Evolutionary conservation across 352 stramenopile genomes (phyloP).

Genomic region (Blastocystis hominis): DNA sequence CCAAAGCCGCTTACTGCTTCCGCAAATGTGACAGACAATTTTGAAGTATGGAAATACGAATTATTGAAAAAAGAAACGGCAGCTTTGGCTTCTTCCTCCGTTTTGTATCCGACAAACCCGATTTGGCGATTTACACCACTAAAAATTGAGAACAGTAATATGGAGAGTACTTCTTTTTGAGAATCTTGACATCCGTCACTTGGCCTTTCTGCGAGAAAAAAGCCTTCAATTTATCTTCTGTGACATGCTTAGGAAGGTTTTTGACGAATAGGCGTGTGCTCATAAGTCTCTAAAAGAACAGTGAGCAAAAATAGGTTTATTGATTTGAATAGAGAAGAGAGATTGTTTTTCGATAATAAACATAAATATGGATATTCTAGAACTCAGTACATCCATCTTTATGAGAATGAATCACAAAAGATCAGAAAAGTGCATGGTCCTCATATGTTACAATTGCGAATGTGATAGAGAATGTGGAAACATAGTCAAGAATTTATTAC

Average conservation of each 20-base stretch:
- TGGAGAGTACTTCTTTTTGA: conserved; percentile 60
- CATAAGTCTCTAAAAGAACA: neutral
- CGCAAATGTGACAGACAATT: conserved; percentile 73
- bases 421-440: neutral
- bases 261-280: conserved; percentile 61
- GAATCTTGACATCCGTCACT: conserved; percentile 63
- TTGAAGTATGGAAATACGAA: conserved; percentile 79
- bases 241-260: conserved; percentile 62
- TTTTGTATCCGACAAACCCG: conserved; percentile 71
- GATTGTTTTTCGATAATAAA: neutral
- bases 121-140: conserved; percentile 63
- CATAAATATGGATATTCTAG: neutral
- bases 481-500: too few species aligned
- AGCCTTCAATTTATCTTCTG: conserved; percentile 59
- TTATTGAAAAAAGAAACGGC: conserved; percentile 67
- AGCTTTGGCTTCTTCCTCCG: conserved; percentile 62
- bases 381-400: neutral
- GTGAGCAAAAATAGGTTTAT: neutral
- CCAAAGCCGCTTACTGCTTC: conserved; percentile 63
- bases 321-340: neutral
- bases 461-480: neutral
- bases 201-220: conserved; percentile 54
- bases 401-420: neutral
- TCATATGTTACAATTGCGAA: neutral
- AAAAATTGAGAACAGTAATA: neutral